Conservation (phyloP, 495 filamentous ascomycete species). For the Hypoxylon intermedium region DNA sequence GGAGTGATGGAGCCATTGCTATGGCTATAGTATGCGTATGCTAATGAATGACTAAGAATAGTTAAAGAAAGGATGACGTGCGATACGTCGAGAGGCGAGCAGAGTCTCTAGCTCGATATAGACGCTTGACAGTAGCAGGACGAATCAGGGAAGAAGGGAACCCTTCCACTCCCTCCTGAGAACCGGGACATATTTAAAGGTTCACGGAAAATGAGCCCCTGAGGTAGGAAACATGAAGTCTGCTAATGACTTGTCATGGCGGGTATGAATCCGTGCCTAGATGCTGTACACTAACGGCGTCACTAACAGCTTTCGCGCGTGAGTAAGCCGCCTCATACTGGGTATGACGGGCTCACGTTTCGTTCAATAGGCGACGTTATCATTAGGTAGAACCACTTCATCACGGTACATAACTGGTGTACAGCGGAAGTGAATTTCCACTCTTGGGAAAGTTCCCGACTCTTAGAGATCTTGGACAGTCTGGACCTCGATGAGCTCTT, state of each 20-base stretch:
- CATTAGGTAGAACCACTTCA: conserved; percentile 18
- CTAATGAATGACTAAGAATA: conserved; percentile 34
- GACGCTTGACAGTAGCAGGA: conserved; percentile 13
- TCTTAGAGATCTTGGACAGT: conserved; percentile 15
- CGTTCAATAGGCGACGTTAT: conserved; percentile 9
- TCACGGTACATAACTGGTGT: conserved; percentile 9
- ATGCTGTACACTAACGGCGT: conserved; percentile 22
- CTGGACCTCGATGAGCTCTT: conserved; percentile 1
- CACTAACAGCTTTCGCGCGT: neutral
- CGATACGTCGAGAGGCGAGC: conserved; percentile 57
- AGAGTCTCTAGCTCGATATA: conserved; percentile 17
- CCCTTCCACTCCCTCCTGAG: neutral
- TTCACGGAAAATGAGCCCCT: conserved; percentile 15
- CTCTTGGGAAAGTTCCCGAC: conserved; percentile 19
- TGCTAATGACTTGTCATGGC: too few species aligned
- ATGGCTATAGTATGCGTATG: conserved; percentile 30
- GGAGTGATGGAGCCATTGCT: conserved; percentile 54
- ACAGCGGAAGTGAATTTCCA: conserved; percentile 23
- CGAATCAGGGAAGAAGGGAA: conserved; percentile 4
- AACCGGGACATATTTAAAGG: conserved; percentile 22
- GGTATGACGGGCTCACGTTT: conserved; percentile 13
- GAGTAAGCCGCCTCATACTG: conserved; percentile 2
- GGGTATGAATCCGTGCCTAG: neutral
- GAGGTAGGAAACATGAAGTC: conserved; percentile 6
- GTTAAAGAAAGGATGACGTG: conserved; percentile 56